Evolutionary conservation across 306 rosid species (phyloP), one percentile per base, ranked within the genome.

Genomic region (Amphicarpaea edgeworthii): DNA sequence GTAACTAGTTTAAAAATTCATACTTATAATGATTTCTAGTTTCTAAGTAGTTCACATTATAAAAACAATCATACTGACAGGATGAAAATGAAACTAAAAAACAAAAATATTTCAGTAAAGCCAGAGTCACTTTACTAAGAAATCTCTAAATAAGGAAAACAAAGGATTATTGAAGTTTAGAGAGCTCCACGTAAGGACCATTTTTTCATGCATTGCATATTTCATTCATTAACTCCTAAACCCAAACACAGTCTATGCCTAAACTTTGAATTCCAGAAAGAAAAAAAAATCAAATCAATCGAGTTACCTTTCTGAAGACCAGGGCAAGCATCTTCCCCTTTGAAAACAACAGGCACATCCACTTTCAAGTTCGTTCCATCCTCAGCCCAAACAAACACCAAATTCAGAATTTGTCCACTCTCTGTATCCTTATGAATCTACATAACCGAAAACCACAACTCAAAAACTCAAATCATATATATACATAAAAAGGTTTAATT

Each of bases 311-410:
- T 94, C 76, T 75, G 79, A 17, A 94, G 77, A 76, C 98, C 98
- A 42, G 89, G 91, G 73, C 93, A 90, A 49, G 8, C 84, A 62
- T 92, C 97, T 84, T 87, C 95, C 7, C 98, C 97, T 79, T 87
- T 90, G 68, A 94, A 85, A 73, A 89, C 89, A 70, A 94, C 80
- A 30, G 96, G 98, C 69, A 94, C 95, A 47, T 94, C 92, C 42
- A 92, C 93, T 83, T 86, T 94, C 87, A 92, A 82, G 12, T 92
- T 82, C 50, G 85, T 73, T 10, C 98, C 97, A 8, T 92, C 93
- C 3, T 94, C 96, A 15, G 96, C 98, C 98, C 98, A 94, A 66
- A 87, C 98, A 81, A 94, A 87, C 83, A 90, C 96, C 85, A 94
- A 72, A 82, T 94, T 94, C 67, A 92, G 81, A 43, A 94, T 85